Evolutionary conservation across 1,284 basidiomycete species (phyloP), one percentile per base, ranked within the genome.

Genomic region (Farysia itapuensis): DNA sequence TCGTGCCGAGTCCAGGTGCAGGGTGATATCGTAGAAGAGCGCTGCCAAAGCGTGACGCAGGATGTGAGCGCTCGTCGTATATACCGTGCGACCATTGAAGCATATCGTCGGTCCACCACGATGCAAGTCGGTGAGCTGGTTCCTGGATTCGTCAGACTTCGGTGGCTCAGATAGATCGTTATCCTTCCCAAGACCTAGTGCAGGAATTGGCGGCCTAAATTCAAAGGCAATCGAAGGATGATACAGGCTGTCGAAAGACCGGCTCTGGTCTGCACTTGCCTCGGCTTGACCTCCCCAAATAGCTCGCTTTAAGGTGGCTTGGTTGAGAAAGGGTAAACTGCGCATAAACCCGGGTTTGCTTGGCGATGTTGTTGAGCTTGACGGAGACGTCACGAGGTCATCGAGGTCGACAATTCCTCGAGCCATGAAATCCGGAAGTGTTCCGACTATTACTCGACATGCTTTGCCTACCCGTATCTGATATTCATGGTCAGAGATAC

Each of bases 11-110:
- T 72, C 67, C 20, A 70, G 37, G 21, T 45, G 42, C 12, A 72
- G 52, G 19, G 37, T 36, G 2, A 66, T 47, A 22, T 65, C 50
- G 40, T 57, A 50, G 39, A 72, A 72, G 35, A 72, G 50, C 18
- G 61, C 64, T 3, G 56, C 49, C 5, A 72, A 56, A 1, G 67
- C 67, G 25, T 65, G 60, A 4, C 67, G 58, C 7, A 72, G 53
- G 19, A 72, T 36, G 25, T 70, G 67, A 18, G 64, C 59, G 31
- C 59, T 64, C 11, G 65, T 59, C 2, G 69, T 39, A 51, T 72
- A 72, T 40, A 72, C 44, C 15, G 64, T 60, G 3, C 70, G 53
- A 18, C 70, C 70, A 19, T 53, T 54, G 51, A 72, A 72, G 33
- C 56, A 64, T 29, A 72, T 58, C 8, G 52, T 52, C 6, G 64